These are phyloP conservation scores for Acacia melanoxylon DNA, from an alignment of 306 rosid genomes.

Conservation along the genomic window DNA sequence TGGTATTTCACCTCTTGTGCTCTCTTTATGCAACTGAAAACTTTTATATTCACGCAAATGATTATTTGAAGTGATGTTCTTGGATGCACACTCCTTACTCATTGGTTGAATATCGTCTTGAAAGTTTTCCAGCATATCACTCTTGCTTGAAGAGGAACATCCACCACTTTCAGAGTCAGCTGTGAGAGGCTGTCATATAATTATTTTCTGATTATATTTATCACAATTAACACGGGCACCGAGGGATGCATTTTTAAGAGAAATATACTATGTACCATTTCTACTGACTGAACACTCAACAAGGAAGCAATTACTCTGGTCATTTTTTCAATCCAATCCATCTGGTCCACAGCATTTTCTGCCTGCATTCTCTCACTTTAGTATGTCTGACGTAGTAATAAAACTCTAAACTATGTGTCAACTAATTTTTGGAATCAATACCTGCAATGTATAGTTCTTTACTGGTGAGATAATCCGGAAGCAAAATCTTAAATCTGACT, in stretches of 20 bases:
- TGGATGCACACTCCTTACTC: slow-evolving; percentile 36
- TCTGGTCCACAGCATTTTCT: slow-evolving; percentile 78
- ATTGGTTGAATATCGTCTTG: slow-evolving; percentile 31
- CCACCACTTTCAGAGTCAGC: slow-evolving; percentile 39
- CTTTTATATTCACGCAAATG: slow-evolving; percentile 50
- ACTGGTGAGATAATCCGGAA: slow-evolving; percentile 80
- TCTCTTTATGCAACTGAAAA: slow-evolving; percentile 40
- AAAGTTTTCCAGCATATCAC: slow-evolving; percentile 30
- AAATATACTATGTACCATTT: slow-evolving; percentile 43
- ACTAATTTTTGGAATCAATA: slow-evolving; percentile 25
- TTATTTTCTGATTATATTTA: slow-evolving; percentile 25
- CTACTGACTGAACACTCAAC: slow-evolving; percentile 66
- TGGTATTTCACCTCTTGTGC: slow-evolving; percentile 55
- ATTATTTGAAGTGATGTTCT: slow-evolving; percentile 24
- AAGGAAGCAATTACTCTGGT: slow-evolving; percentile 79
- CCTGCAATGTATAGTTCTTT: slow-evolving; percentile 82
- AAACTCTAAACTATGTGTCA: slow-evolving; percentile 6
- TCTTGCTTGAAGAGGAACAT: slow-evolving; percentile 29
- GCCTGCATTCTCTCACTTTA: slow-evolving; percentile 57
- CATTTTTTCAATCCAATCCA: slow-evolving; percentile 89
- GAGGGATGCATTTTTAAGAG: slow-evolving; percentile 16
- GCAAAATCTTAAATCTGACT: slow-evolving; percentile 85
- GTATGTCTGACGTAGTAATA: slow-evolving; percentile 14
- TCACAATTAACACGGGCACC: slow-evolving; percentile 30
- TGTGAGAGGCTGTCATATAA: slow-evolving; percentile 52